phyloP scores from a whole-genome alignment of 2,329 filamentous ascomycete genomes.

The Aureobasidium mangrovei region DNA sequence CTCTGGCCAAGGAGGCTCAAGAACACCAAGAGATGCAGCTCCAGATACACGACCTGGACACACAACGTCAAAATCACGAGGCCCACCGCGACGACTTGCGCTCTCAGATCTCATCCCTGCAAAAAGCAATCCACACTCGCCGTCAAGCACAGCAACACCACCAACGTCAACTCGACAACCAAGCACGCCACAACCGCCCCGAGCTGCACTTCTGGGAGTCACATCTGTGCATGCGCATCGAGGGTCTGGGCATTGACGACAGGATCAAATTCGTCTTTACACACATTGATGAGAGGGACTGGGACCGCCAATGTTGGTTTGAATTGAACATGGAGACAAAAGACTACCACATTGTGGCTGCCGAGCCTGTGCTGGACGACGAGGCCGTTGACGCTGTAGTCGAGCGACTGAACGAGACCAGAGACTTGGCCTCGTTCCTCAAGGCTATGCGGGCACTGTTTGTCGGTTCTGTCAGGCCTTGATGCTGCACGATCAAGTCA shows the following conservation, averaged over 20 bases:
- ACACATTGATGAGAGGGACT: conserved; percentile 77
- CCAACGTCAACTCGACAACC: conserved; percentile 67
- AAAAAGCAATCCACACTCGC: conserved; percentile 59
- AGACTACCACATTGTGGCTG: conserved; percentile 78
- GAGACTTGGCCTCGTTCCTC: conserved; percentile 61
- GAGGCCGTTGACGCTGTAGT: conserved; percentile 69
- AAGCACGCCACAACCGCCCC: conserved; percentile 80
- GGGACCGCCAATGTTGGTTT: conserved; percentile 87
- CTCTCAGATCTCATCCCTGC: conserved; percentile 53
- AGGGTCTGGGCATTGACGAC: conserved; percentile 65
- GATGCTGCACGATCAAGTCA: conserved; percentile 19
- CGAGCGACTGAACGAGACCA: conserved; percentile 71
- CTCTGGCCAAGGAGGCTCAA: conserved; percentile 64
- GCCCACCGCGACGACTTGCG: conserved; percentile 48
- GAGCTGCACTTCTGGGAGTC: conserved; percentile 95
- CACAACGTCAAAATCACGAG: conserved; percentile 47
- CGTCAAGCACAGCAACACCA: conserved; percentile 64
- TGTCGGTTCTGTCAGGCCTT: conserved; percentile 43
- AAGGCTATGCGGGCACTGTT: conserved; percentile 80
- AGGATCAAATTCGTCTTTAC: conserved; percentile 83
- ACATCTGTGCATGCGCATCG: conserved; percentile 79
- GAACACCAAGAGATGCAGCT: conserved; percentile 59
- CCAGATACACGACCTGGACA: conserved; percentile 48
- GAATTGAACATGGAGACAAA: conserved; percentile 73
- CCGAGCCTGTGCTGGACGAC: conserved; percentile 70